phyloP scores from a whole-genome alignment of 768 basidiomycete species.

The Lentinula guzmanii region DNA sequence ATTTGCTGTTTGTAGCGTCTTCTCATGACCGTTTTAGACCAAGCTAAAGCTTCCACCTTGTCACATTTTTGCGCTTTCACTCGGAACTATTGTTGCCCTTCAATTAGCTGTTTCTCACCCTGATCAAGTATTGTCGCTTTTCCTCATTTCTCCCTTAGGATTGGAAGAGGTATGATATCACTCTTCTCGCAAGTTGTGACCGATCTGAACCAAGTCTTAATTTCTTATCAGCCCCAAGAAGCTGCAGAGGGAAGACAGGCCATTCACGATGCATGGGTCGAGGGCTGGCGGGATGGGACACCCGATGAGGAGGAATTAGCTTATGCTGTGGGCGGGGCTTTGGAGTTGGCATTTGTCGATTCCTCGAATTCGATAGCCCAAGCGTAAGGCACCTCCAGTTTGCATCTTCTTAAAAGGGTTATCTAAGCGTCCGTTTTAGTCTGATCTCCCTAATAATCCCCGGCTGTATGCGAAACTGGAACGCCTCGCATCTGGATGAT shows the following conservation, averaged over 20 bases:
- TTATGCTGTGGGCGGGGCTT: constrained; percentile 7
- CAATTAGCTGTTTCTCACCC: constrained; percentile 18
- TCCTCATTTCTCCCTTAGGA: no score
- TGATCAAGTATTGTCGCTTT: constrained; percentile 16
- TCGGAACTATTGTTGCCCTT: constrained; percentile 19
- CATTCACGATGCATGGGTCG: constrained; percentile 8
- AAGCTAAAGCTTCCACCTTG: constrained; percentile 18
- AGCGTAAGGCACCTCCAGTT: constrained; percentile 1
- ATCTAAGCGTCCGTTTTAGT: neutral
- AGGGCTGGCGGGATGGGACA: neutral
- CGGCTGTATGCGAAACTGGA: constrained; percentile 2
- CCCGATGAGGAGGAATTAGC: constrained; percentile 4
- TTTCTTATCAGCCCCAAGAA: constrained; percentile 4
- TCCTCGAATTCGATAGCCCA: neutral
- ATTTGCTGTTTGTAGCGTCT: no score
- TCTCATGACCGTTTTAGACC: no score
- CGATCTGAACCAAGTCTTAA: neutral
- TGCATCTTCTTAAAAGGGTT: neutral
- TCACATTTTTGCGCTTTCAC: constrained; percentile 21
- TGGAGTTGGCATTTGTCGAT: constrained; percentile 11
- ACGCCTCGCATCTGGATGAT: neutral
- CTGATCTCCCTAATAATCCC: neutral
- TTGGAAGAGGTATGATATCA: no score
- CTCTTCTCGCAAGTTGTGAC: neutral
- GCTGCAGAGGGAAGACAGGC: constrained; percentile 11